Base-by-base conservation (phyloP, 192 early-diverging fungal species). In the Backusella australiensis region DNA sequence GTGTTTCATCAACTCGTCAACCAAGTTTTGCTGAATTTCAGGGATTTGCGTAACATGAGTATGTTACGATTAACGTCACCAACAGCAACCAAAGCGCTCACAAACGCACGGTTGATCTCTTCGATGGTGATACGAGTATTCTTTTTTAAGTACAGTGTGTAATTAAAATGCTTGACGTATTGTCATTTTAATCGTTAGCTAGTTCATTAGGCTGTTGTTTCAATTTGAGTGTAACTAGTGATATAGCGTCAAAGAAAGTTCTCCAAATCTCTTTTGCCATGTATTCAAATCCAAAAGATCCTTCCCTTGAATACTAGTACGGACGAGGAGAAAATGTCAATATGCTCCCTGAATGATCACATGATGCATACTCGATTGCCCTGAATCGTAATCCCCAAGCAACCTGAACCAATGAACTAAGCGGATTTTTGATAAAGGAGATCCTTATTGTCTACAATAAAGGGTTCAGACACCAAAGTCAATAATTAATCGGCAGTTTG, bases 1-100 rank as follows among this genome's bases (percentile, higher is more conserved):
- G 76, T 97, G 94, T 36, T 82, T 78, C 56, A 90, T 93, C 80
- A 96, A 84, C 53, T 91, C 80, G 11, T 80, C 81, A 1, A 39
- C 91, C 83, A 78, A 98, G 93, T 29, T 29, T 38, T 90, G 85
- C 39, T 98, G 95, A 59, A 97, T 75, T 46, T 92, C 87, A 32
- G 94, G 89, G 74, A 89, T 85, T 34, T 88, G 83, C 78, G 94
- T 94, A 83, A 95, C 94, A 70, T 94, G 93, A 78, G 90, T 94
- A 97, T 94, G 88, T 97, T 97, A 73, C 96, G 91, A 87, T 98
- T 96, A 77, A 96, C 94, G 82, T 97, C 95, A 71, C 94, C 94
- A 81, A 96, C 96, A 53, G 96, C 95, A 34, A 94, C 96, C 63
- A 98, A 89, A 26, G 94, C 96, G 83, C 95, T 92, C 85, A 98